Conservation (phyloP, 2,329 filamentous ascomycete species). For the Botrytis byssoidea region DNA sequence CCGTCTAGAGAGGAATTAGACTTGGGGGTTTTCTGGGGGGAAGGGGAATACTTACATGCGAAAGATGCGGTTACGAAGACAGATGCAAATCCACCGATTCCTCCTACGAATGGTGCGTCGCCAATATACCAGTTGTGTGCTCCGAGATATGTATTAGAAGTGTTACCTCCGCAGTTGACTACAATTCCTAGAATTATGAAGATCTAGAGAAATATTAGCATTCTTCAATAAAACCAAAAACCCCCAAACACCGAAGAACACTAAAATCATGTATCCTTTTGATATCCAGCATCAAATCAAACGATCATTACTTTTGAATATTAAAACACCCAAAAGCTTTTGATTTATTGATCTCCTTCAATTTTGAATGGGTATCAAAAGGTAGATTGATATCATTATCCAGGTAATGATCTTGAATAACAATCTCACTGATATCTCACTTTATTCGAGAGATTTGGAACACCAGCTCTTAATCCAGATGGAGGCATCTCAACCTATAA, state of each 20-base stretch:
- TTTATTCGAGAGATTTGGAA: not conserved
- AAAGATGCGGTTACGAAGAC: constrained; percentile 62
- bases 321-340: not conserved
- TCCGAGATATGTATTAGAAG: constrained; percentile 54
- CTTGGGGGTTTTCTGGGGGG: not conserved
- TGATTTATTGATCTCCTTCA: not conserved
- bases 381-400: not conserved
- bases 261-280: not conserved
- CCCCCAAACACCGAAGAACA: not conserved
- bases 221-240: not conserved
- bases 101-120: constrained; percentile 62
- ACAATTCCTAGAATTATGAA: constrained; percentile 64
- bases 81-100: constrained; percentile 64
- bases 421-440: not conserved
- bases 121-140: constrained; percentile 57
- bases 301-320: not conserved
- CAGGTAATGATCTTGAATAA: not conserved
- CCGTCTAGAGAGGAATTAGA: constrained; percentile 42
- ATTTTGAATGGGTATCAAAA: not conserved
- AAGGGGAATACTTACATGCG: constrained; percentile 47
- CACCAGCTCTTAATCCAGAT: not conserved
- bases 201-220: constrained; percentile 41
- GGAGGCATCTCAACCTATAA: not conserved
- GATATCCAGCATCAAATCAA: not conserved
- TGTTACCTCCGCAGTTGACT: constrained; percentile 58